Evolutionary conservation across 805 yeast species (phyloP), one percentile per base, ranked within the genome.

Genomic region (Jamesozyma rosinii): DNA sequence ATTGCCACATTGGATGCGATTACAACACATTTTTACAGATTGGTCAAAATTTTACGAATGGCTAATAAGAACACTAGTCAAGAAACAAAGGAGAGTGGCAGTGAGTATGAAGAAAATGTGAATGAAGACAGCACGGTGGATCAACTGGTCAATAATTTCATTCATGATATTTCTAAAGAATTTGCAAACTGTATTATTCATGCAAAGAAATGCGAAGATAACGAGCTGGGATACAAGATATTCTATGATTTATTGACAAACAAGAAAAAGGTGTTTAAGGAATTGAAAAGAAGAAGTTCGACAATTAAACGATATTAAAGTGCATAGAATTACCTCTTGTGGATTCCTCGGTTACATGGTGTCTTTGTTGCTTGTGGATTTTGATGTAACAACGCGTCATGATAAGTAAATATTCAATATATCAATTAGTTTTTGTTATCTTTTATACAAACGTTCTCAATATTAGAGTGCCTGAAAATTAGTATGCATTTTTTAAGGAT

Each of bases 1-100:
- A 67, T 85, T 35, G 90, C 94, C 1, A 83, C 94, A 0, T 69
- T 86, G 42, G 89, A 83, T 58, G 88, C 89, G 1, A 62, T 86
- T n/a, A 72, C 81, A 32, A 78, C 87, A 1, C 95, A 86, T 61
- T 74, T 86, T 58, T 71, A 73, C 41, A 69, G 94, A 38, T 64
- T 86, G 44, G 73, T 81, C 24, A 62, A 72, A 20, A 74, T 76
- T 27, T 61, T 79, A 57, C 55, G 70, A 58, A 63, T 75, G 72
- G 57, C 69, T 58, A 49, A 17, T n/a, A 29, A 24, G 17, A 30
- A 35, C 5, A 29, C 34, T 18, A 36, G 29, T 31, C 37, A 21
- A 3, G 33, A n/a, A n/a, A 8, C 27, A 13, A 41, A 18, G 1
- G 20, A 37, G 6, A 42, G 37, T 47, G 26, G 33, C 6, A 22